A percentile compares a stretch with the other conserved stretches of the same genome.
phyloP scores from a whole-genome alignment of 495 filamentous ascomycete genomes.

The Penicilliopsis zonata region DNA sequence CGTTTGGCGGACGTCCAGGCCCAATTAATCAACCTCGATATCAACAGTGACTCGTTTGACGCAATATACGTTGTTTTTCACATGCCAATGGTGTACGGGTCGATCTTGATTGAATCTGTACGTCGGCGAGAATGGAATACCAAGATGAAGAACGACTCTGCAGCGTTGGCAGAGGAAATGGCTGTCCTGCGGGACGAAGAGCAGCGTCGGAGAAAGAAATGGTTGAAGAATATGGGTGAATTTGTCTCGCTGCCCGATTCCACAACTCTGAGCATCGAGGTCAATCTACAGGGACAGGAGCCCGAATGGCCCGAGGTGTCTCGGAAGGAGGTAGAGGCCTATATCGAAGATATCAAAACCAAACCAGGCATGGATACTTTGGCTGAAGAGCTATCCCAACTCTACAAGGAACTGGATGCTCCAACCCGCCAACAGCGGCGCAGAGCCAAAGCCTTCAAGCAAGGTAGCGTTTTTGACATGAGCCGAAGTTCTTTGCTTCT shows the following conservation, averaged over 20 bases:
- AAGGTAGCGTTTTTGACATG: slow-evolving; percentile 81
- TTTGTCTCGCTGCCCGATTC: slow-evolving; percentile 45
- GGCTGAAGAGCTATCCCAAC: slow-evolving; percentile 51
- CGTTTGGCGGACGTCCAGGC: slow-evolving; percentile 55
- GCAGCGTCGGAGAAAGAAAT: slow-evolving; percentile 73
- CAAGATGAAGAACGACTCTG: slow-evolving; percentile 75
- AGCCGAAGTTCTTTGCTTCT: slow-evolving; percentile 72
- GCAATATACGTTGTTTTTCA: slow-evolving; percentile 62
- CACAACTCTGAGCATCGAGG: slow-evolving; percentile 64
- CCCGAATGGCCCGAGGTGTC: slow-evolving; percentile 59
- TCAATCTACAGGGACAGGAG: slow-evolving; percentile 74
- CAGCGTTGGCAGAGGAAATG: slow-evolving; percentile 81
- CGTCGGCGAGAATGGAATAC: slow-evolving; percentile 81
- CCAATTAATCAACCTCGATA: slow-evolving; percentile 57
- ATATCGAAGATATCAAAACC: slow-evolving; percentile 36
- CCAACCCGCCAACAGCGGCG: slow-evolving; percentile 69
- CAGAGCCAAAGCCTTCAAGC: slow-evolving; percentile 85
- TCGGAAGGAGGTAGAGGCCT: slow-evolving; percentile 43
- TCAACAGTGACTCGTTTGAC: slow-evolving; percentile 62
- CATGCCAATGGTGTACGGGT: slow-evolving; percentile 80
- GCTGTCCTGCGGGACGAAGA: slow-evolving; percentile 85
- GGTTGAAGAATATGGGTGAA: slow-evolving; percentile 68
- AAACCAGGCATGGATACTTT: slow-evolving; percentile 27
- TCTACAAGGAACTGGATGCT: slow-evolving; percentile 46
- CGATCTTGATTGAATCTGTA: slow-evolving; percentile 73